These are phyloP conservation scores for Penicillium nordicum DNA, from an alignment of 2,329 filamentous ascomycete genomes.

Conservation along the genomic window DNA sequence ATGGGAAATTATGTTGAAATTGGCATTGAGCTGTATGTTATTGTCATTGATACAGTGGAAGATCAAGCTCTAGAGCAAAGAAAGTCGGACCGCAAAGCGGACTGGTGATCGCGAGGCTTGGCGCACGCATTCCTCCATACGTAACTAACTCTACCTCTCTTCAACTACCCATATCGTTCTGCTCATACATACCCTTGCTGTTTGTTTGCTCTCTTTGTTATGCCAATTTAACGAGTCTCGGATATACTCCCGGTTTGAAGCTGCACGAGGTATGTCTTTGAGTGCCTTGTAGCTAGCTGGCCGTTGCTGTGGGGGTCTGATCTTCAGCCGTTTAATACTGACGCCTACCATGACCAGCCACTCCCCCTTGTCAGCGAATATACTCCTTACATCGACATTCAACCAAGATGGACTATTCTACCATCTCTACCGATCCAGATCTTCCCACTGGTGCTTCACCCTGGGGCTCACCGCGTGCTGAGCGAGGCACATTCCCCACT, in stretches of 20 bases:
- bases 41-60: not conserved
- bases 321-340: slow-evolving; percentile 22
- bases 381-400: slow-evolving; percentile 17
- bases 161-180: not conserved
- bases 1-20: not conserved
- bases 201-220: slow-evolving; percentile 3
- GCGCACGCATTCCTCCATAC: slow-evolving; percentile 22
- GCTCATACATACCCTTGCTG: not conserved
- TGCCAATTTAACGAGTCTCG: slow-evolving; percentile 6
- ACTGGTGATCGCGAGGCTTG: slow-evolving; percentile 18
- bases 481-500: slow-evolving; percentile 41
- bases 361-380: slow-evolving; percentile 18
- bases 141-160: slow-evolving; percentile 13
- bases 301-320: slow-evolving; percentile 18
- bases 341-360: slow-evolving; percentile 23
- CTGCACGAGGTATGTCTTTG: slow-evolving; percentile 18
- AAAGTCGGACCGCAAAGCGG: slow-evolving; percentile 17
- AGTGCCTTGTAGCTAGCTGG: slow-evolving; percentile 14
- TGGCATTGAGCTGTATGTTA: slow-evolving; percentile 1
- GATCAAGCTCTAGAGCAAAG: slow-evolving; percentile 2
- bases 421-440: slow-evolving; percentile 56
- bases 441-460: slow-evolving; percentile 59
- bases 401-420: slow-evolving; percentile 63
- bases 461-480: slow-evolving; percentile 59
- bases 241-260: slow-evolving; percentile 4